Conservation (phyloP, 169 alveolate genomes). For the Eimeria tenella region DNA sequence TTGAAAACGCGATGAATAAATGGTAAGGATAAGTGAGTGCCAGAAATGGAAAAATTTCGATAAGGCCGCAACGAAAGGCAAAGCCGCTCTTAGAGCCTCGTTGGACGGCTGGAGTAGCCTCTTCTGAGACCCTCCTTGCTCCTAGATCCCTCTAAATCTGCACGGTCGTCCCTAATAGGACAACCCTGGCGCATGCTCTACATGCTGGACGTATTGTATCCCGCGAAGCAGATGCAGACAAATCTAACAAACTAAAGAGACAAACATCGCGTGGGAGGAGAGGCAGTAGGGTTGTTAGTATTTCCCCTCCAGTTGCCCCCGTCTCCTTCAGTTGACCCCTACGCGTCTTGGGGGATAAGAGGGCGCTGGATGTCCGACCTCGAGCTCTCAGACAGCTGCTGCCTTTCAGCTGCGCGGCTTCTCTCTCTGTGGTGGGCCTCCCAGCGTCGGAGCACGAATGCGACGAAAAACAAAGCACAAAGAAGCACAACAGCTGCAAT, state of each 20-base stretch:
- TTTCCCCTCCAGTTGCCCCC: too few relatives aligned
- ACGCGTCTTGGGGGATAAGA: background rate
- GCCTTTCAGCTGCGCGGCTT: background rate
- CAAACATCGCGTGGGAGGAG: too few relatives aligned
- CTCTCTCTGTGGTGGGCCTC: slow-evolving; percentile 13
- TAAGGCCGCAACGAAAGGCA: too few relatives aligned
- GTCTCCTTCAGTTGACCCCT: background rate
- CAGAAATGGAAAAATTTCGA: too few relatives aligned
- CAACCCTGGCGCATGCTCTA: background rate
- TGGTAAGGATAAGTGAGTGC: too few relatives aligned
- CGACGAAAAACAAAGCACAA: background rate
- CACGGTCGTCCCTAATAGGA: background rate
- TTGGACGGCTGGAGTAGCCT: background rate
- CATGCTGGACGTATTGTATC: too few relatives aligned
- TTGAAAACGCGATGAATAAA: too few relatives aligned
- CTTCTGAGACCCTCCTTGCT: background rate
- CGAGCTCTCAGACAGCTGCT: slow-evolving; percentile 11
- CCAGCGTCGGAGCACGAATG: slow-evolving; percentile 9
- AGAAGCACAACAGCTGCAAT: slow-evolving; percentile 15
- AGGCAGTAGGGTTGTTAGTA: too few relatives aligned
- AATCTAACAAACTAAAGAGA: too few relatives aligned
- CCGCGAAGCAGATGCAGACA: too few relatives aligned
- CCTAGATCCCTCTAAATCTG: background rate
- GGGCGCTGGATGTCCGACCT: slow-evolving; percentile 39
- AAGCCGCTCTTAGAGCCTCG: too few relatives aligned